Evolutionary conservation across 352 stramenopile species (phyloP).

Genomic region (Ophiocytium majus): DNA sequence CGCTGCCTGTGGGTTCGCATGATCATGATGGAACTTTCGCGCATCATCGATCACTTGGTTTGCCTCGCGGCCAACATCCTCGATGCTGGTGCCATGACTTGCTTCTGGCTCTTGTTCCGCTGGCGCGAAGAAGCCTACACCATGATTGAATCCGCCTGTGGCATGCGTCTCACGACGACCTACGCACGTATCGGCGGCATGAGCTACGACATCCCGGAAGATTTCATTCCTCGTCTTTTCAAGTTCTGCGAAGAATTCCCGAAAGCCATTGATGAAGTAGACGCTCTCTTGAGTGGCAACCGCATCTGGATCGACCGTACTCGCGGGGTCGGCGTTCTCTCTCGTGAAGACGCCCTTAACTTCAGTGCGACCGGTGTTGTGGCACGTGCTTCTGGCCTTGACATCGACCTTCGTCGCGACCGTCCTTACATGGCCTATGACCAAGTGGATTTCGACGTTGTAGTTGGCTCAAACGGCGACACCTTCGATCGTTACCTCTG

Average conservation of each 20-base stretch:
- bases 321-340: neutral
- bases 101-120: neutral
- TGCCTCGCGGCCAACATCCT: neutral
- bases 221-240: neutral
- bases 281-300: neutral
- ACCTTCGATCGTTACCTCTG: neutral
- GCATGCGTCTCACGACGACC: neutral
- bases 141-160: neutral
- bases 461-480: neutral
- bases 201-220: neutral
- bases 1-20: neutral
- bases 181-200: neutral
- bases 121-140: neutral
- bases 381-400: neutral
- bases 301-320: neutral
- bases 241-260: neutral
- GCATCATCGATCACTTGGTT: neutral
- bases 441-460: neutral
- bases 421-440: neutral
- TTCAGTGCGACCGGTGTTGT: neutral
- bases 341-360: neutral
- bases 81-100: neutral
- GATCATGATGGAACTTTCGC: slow-evolving; percentile 6
- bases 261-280: neutral
- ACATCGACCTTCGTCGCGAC: neutral